phyloP scores from a whole-genome alignment of 83 land plant species.

The Picea abies region DNA sequence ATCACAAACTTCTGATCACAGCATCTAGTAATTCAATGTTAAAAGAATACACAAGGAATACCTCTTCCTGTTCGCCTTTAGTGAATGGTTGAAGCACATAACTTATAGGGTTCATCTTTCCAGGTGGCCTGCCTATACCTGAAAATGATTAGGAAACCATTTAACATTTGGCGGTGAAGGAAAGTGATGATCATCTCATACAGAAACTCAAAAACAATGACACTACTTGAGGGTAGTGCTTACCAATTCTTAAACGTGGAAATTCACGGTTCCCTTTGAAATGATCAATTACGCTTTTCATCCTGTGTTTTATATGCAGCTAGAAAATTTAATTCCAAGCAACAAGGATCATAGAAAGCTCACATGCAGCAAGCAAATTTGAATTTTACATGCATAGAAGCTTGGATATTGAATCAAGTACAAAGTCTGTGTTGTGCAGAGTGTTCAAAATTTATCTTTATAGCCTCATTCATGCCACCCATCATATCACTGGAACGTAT shows the following conservation, averaged over 20 bases:
- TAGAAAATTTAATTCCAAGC: background rate
- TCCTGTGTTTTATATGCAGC: constrained; percentile 45
- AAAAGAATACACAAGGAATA: constrained; percentile 15
- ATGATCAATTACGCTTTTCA: constrained; percentile 83
- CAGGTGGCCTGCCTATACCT: constrained; percentile 97
- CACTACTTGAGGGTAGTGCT: background rate
- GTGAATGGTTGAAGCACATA: constrained; percentile 87
- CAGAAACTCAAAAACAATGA: background rate
- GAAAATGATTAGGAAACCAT: background rate
- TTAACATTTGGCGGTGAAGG: background rate
- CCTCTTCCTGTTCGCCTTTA: constrained; percentile 80
- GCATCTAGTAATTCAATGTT: background rate
- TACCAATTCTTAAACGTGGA: constrained; percentile 95
- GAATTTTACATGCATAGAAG: background rate
- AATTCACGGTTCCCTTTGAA: constrained; percentile 82
- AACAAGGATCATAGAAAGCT: background rate
- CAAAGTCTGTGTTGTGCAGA: background rate
- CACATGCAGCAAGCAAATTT: background rate
- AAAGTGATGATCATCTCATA: background rate
- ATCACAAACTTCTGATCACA: background rate
- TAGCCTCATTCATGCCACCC: background rate
- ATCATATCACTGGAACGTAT: background rate
- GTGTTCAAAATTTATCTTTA: background rate
- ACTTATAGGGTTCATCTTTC: constrained; percentile 78
- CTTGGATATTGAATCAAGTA: background rate